Base-by-base conservation (phyloP, 2,329 filamentous ascomycete genomes). In the Lachnellula cervina region DNA sequence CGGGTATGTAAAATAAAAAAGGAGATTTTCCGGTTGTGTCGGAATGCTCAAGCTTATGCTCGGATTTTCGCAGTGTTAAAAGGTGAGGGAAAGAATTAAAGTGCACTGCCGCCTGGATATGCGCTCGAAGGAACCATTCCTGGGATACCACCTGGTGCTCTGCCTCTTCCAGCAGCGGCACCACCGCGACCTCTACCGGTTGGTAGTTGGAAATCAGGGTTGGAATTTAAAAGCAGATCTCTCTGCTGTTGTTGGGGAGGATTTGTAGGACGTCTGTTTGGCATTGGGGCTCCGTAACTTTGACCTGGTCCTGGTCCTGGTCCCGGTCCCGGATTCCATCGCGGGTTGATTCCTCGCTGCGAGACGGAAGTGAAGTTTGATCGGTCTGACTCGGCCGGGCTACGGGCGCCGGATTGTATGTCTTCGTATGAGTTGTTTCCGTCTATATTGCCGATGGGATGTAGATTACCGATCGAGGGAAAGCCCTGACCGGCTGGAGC, bases 301-400 rank as follows among this genome's bases (percentile, higher is more conserved):
- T 32, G 28, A 32, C 49, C 68, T 62, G 50, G 6, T 61, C 58
- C 61, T 64, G 66, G 62, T 62, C 63, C 68, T 61, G 28, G 28
- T 32, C 49, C 68, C 62, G 51, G 55, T 46, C 58, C 60, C 50
- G 51, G 67, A 59, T 88, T 83, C 92, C 93, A 97, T 58, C 86
- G 85, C 6, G 92, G 93, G 70, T 97, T 97, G 53, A 97, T 76
- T 1, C 89, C 88, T 35, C 93, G 82, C 72, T 97, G 91, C 0
- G 88, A 93, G 46, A 97, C 87, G 11, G 89, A 94, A 1, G 93
- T 97, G 72, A 96, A 97, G 64, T 88, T 89, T 46, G 86, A 93
- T 23, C 83, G 81, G 67, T 96, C 90, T 59, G 88, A 93, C 65
- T 86, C 82, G 32, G 86, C 83, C 34, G 89, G 91, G 65, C 86